phyloP scores from a whole-genome alignment of 768 basidiomycete genomes.

The Pleurotus giganteus region DNA sequence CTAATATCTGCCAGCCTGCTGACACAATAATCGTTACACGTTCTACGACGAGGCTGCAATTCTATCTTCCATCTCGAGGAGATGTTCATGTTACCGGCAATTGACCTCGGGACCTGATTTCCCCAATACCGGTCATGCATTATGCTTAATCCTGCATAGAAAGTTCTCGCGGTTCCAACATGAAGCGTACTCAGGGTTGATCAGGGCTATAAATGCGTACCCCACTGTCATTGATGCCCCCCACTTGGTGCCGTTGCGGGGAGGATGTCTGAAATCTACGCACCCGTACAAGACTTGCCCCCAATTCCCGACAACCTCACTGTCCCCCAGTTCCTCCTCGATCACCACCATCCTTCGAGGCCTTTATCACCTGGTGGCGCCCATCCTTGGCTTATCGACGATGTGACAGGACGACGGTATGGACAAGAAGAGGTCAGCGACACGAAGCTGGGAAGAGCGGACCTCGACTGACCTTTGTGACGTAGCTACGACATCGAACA shows the following conservation, averaged over 20 bases:
- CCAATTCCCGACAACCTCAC: conserved; percentile 61
- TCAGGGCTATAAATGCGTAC: too few species aligned
- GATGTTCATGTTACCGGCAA: too few species aligned
- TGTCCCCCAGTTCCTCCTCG: conserved; percentile 66
- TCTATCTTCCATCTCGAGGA: too few species aligned
- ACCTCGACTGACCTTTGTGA: background rate
- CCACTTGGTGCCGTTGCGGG: background rate
- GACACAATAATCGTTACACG: too few species aligned
- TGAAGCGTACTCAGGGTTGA: too few species aligned
- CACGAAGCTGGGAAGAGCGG: background rate
- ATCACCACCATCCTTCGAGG: conserved; percentile 35
- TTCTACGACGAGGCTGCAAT: too few species aligned
- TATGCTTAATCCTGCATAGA: too few species aligned
- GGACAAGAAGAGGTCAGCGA: conserved; percentile 37
- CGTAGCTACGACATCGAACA: conserved; percentile 44
- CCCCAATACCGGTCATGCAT: too few species aligned
- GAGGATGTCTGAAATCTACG: conserved; percentile 5
- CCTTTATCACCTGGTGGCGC: conserved; percentile 29
- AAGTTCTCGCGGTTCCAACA: too few species aligned
- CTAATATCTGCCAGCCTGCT: too few species aligned
- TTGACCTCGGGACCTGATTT: too few species aligned
- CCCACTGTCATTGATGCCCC: too few species aligned
- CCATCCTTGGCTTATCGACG: conserved; percentile 48
- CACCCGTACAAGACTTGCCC: conserved; percentile 13
- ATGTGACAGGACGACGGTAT: conserved; percentile 40